A percentile compares a stretch with the other conserved stretches of the same genome.
phyloP scores from a whole-genome alignment of 805 yeast genomes.

The Lipomyces spencermartinsiae region DNA sequence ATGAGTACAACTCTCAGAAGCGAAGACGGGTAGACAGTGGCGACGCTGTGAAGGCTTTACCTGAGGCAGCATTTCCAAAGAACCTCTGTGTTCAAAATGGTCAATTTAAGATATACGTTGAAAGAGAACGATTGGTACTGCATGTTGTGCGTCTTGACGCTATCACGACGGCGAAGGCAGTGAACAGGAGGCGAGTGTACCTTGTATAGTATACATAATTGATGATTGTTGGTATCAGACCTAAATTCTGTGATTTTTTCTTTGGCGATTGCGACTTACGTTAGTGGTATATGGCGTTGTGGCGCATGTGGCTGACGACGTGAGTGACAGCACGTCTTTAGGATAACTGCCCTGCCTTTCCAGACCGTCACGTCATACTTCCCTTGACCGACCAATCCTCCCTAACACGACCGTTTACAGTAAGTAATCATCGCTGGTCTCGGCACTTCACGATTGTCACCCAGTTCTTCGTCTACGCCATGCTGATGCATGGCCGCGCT shows the following conservation, averaged over 20 bases:
- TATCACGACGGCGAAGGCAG: slow-evolving; percentile 16
- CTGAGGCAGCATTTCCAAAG: background rate
- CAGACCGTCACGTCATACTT: too few species aligned
- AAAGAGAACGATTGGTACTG: slow-evolving; percentile 10
- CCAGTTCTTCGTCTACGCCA: background rate
- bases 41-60: background rate
- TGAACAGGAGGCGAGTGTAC: slow-evolving; percentile 18
- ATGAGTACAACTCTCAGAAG: background rate
- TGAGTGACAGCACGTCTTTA: too few species aligned
- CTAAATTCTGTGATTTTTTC: too few species aligned
- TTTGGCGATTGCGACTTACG: too few species aligned
- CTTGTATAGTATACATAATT: slow-evolving; percentile 3
- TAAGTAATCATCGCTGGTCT: background rate
- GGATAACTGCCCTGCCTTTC: too few species aligned
- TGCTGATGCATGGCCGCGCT: slow-evolving; percentile 39
- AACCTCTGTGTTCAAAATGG: slow-evolving; percentile 18
- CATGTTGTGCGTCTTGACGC: slow-evolving; percentile 16
- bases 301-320: too few species aligned
- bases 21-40: background rate
- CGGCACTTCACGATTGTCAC: background rate
- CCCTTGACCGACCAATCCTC: too few species aligned
- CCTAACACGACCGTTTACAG: background rate
- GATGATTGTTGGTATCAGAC: background rate
- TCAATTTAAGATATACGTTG: slow-evolving; percentile 19
- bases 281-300: too few species aligned